phyloP scores from a whole-genome alignment of 2,329 filamentous ascomycete species.

The Fusarium domesticum region DNA sequence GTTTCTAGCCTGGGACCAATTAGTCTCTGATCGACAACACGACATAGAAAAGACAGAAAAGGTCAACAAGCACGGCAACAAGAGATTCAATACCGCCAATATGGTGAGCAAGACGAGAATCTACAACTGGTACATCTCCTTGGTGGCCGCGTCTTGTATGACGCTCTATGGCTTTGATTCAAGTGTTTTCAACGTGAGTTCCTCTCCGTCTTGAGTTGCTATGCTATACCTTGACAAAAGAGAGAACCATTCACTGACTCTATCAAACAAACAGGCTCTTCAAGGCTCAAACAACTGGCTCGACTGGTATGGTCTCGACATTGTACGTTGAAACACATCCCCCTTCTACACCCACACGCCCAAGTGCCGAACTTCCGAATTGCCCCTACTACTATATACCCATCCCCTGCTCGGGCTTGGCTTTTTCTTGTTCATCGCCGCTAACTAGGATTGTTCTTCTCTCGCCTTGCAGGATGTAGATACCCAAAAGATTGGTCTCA shows the following conservation, averaged over 20 bases:
- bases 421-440: neutral
- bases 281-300: slow-evolving; percentile 67
- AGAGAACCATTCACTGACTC: slow-evolving; percentile 7
- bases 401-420: neutral
- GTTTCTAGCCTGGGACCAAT: neutral
- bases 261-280: slow-evolving; percentile 40
- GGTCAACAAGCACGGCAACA: neutral
- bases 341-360: no score
- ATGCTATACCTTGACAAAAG: neutral
- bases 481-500: slow-evolving; percentile 44
- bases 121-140: slow-evolving; percentile 54
- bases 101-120: slow-evolving; percentile 36
- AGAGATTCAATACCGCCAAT: slow-evolving; percentile 22
- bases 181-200: slow-evolving; percentile 62
- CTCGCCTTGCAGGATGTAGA: slow-evolving; percentile 34
- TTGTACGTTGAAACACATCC: slow-evolving; percentile 32
- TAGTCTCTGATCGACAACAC: neutral
- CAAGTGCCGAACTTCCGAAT: slow-evolving; percentile 1
- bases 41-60: neutral
- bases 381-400: neutral
- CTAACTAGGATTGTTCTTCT: no score
- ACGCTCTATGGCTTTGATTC: slow-evolving; percentile 73
- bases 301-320: slow-evolving; percentile 55
- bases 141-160: slow-evolving; percentile 71
- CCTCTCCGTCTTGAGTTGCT: no score